Evolutionary conservation across 169 alveolate genomes (phyloP).

Genomic region (Plasmodium gallinaceum): DNA sequence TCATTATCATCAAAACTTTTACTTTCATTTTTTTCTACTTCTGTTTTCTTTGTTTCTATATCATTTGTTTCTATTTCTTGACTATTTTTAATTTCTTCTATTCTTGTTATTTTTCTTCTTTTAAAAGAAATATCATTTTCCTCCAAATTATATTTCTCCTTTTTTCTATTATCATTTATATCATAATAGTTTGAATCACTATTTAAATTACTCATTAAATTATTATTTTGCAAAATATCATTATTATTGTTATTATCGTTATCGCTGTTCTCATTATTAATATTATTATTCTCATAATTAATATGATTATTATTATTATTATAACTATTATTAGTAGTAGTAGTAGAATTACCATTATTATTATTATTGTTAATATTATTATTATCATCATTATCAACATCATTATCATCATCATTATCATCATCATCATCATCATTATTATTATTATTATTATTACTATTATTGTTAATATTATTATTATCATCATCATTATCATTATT

Average conservation of each 20-base stretch:
- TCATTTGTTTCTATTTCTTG: neutral
- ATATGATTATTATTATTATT: neutral
- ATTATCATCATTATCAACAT: neutral
- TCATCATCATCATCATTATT: neutral
- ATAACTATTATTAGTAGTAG: neutral
- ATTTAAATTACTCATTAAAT: neutral
- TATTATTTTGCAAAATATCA: neutral
- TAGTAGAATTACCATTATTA: neutral
- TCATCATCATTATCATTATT: neutral
- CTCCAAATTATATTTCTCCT: neutral
- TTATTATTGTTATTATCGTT: neutral
- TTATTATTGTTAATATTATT: neutral
- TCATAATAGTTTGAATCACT: neutral
- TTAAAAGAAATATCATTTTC: neutral
- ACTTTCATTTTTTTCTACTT: neutral
- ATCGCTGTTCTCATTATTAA: neutral
- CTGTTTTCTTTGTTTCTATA: neutral
- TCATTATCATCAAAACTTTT: conserved; percentile 36
- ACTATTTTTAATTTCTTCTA: neutral
- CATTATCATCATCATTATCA: neutral
- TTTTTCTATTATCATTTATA: neutral
- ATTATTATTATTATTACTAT: neutral
- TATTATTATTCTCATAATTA: neutral
- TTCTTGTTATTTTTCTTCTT: conserved; percentile 27
- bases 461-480: neutral